Evolutionary conservation across 2,329 filamentous ascomycete genomes (phyloP).

Genomic region (Aspergillus versicolor): DNA sequence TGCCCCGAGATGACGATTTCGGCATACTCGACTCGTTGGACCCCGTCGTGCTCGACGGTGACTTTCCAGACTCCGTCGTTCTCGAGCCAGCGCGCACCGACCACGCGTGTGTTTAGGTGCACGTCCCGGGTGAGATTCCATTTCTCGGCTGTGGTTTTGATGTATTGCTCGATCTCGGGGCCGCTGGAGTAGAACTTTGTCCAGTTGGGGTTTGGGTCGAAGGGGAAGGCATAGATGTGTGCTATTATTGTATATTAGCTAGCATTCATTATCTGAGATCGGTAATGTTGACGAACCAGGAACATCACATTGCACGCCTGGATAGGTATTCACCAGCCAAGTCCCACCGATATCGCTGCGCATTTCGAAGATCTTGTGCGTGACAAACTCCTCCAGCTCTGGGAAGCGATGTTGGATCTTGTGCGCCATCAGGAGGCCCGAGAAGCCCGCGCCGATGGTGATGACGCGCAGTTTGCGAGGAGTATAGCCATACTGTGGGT

Average conservation of each 20-base stretch:
- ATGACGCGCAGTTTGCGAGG: slow-evolving; percentile 21
- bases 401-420: slow-evolving; percentile 38
- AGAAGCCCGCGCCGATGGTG: slow-evolving; percentile 25
- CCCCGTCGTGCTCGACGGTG: slow-evolving; percentile 27
- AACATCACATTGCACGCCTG: slow-evolving; percentile 29
- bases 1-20: slow-evolving; percentile 40
- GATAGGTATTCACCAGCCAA: slow-evolving; percentile 23
- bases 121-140: slow-evolving; percentile 41
- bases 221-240: slow-evolving; percentile 42
- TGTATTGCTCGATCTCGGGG: slow-evolving; percentile 47
- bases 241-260: background rate
- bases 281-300: background rate
- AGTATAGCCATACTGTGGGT: slow-evolving; percentile 22
- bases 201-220: slow-evolving; percentile 30
- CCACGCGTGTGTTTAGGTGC: slow-evolving; percentile 38
- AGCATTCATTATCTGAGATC: background rate
- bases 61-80: slow-evolving; percentile 35
- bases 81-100: slow-evolving; percentile 41
- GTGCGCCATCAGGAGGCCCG: slow-evolving; percentile 41
- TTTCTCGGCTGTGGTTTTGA: slow-evolving; percentile 40
- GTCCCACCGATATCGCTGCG: slow-evolving; percentile 28
- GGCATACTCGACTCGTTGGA: slow-evolving; percentile 27
- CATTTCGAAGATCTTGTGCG: slow-evolving; percentile 45
- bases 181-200: slow-evolving; percentile 14
- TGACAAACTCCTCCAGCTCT: slow-evolving; percentile 33